These are phyloP conservation scores for Dothideomycetes sp. DNA, from an alignment of 2,329 filamentous ascomycete genomes.

Conservation along the genomic window DNA sequence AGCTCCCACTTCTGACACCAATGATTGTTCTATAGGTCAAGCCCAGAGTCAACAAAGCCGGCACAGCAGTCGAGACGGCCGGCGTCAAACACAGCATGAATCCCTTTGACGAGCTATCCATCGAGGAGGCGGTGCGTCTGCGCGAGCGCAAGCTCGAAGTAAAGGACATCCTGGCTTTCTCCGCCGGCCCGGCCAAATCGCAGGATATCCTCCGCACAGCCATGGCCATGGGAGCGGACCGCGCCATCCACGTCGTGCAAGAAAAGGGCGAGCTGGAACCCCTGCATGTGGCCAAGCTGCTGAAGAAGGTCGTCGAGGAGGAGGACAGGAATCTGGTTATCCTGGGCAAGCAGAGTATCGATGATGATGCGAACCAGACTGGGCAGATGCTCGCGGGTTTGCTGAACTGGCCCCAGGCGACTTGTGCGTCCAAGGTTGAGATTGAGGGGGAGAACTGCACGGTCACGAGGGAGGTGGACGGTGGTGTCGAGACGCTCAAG, in stretches of 20 bases:
- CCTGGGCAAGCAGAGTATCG: conserved; percentile 95
- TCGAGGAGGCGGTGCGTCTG: conserved; percentile 91
- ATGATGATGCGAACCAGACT: conserved; percentile 91
- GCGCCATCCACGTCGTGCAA: conserved; percentile 62
- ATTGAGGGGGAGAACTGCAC: conserved; percentile 61
- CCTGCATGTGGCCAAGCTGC: conserved; percentile 79
- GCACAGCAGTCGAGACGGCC: conserved; percentile 81
- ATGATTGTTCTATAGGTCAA: too few relatives aligned
- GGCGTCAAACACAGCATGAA: conserved; percentile 98
- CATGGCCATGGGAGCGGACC: conserved; percentile 98
- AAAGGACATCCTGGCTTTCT: conserved; percentile 82
- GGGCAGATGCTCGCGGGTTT: conserved; percentile 95
- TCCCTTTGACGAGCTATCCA: conserved; percentile 95
- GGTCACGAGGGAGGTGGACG: conserved; percentile 88
- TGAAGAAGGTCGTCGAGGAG: conserved; percentile 66
- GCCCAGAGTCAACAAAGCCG: conserved; percentile 57
- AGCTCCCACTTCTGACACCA: conserved; percentile 3
- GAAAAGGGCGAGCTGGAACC: conserved; percentile 77
- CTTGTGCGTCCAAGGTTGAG: conserved; percentile 76
- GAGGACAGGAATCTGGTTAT: conserved; percentile 88
- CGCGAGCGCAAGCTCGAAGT: conserved; percentile 69
- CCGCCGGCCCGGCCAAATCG: conserved; percentile 77
- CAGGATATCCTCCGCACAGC: conserved; percentile 85
- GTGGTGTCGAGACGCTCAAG: conserved; percentile 80
- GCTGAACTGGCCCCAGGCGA: conserved; percentile 87